phyloP scores from a whole-genome alignment of 2,329 filamentous ascomycete genomes.

The Dactylellina cionopaga region DNA sequence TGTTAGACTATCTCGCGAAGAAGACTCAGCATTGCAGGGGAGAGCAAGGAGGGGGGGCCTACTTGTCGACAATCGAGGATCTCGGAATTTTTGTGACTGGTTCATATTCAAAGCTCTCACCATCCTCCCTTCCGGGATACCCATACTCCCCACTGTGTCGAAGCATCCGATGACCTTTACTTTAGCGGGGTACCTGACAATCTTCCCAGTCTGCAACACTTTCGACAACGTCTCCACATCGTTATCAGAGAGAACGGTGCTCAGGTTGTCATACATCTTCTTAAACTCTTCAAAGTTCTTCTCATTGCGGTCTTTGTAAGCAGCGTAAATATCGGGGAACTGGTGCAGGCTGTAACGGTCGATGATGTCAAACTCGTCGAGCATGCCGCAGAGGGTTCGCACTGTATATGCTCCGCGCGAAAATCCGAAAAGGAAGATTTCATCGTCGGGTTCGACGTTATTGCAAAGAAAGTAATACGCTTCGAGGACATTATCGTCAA shows the following conservation, averaged over 20 bases:
- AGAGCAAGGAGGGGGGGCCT: not conserved
- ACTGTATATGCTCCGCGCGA: constrained; percentile 43
- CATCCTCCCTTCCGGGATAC: constrained; percentile 57
- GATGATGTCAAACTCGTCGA: constrained; percentile 48
- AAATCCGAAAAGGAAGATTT: constrained; percentile 62
- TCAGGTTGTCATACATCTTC: constrained; percentile 39
- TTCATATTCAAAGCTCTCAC: constrained; percentile 53
- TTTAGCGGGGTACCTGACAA: constrained; percentile 34
- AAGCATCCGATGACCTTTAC: constrained; percentile 59
- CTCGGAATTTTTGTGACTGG: constrained; percentile 50
- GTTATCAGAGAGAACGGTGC: constrained; percentile 39
- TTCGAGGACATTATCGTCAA: constrained; percentile 67
- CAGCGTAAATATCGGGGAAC: constrained; percentile 35
- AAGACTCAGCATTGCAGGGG: too few species aligned
- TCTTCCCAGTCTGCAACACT: constrained; percentile 40
- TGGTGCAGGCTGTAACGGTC: constrained; percentile 48
- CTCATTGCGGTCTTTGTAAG: constrained; percentile 45
- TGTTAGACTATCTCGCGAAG: constrained; percentile 23
- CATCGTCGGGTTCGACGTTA: constrained; percentile 70
- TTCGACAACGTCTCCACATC: constrained; percentile 31
- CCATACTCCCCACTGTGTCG: constrained; percentile 59
- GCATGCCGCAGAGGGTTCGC: constrained; percentile 35
- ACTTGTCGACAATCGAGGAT: constrained; percentile 42
- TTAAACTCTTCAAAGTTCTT: constrained; percentile 38
- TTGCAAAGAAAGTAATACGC: constrained; percentile 72